Evolutionary conservation across 139 green algal genomes (phyloP), one percentile per base, ranked within the genome.

Genomic region (Trebouxia sp.): DNA sequence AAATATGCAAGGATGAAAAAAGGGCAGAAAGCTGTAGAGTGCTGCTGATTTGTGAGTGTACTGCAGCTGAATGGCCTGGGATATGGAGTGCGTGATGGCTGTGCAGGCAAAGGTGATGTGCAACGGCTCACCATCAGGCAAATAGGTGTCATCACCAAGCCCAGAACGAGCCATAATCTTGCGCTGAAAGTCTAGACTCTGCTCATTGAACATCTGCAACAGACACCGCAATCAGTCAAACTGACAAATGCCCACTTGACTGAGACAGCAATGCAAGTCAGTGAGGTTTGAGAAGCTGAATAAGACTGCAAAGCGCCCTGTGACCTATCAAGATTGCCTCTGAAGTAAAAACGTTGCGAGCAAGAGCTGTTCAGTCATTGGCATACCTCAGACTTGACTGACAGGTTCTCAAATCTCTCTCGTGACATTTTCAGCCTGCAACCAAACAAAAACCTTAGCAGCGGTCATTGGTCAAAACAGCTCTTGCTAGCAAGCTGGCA

Each of bases 91-190:
- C n/a, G n/a, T n/a, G n/a, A n/a, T n/a, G n/a, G 48, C 48, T 58
- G 48, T 58, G 14, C 48, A 58, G 17, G 48, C 17, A 58, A n/a
- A 58, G 15, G 17, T 17, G 17, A 58, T 58, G 48, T 58, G 15
- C 48, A 12, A 76, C 30, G 38, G 66, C 69, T 38, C 20, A 93
- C 92, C 91, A 39, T 88, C 83, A 11, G 95, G 96, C 82, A 99
- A 85, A 85, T 97, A 98, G 0, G 96, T 99, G 20, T 96, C 88
- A 50, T 97, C 86, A 14, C 96, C 96, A 76, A 99, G 84, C 5
- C 96, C 96, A 24, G 93, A 96, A 17, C 91, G 86, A 1, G 76
- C 55, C 24, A 97, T 78, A 58, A 99, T 95, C 81, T 97, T 97
- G 66, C 93, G 81, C 84, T 99, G 96, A 45, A 99, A 99, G 6